A percentile compares a stretch with the other conserved stretches of the same genome.
phyloP scores from a whole-genome alignment of 306 rosid species.

The Glycine soja region DNA sequence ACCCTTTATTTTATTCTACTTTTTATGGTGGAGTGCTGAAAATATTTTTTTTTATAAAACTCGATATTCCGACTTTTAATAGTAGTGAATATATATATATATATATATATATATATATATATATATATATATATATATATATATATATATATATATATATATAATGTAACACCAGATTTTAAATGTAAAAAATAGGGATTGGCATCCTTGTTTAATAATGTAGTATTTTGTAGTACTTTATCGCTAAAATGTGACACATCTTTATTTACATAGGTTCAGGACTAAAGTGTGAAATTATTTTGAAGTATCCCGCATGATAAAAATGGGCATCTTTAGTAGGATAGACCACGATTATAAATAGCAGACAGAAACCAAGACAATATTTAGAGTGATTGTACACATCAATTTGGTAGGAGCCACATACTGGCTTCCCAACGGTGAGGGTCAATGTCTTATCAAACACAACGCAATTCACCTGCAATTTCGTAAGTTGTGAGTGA shows the following conservation, averaged over 20 bases:
- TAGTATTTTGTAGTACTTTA: not conserved
- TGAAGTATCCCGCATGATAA: not conserved
- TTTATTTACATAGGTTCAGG: not conserved
- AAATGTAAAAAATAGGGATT: no score
- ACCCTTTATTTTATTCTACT: no score
- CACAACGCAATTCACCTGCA: conserved; percentile 84
- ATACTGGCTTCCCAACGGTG: conserved; percentile 74
- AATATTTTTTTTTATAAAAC: no score
- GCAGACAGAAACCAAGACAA: not conserved
- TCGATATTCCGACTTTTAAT: no score
- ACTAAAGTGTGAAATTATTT: not conserved
- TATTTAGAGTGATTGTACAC: not conserved
- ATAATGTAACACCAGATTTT: no score
- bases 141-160: no score
- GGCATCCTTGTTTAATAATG: no score
- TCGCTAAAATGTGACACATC: not conserved
- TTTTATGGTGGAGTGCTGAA: no score
- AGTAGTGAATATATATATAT: no score
- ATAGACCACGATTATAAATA: not conserved
- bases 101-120: no score
- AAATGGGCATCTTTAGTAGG: not conserved
- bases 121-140: no score
- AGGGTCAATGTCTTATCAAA: conserved; percentile 95
- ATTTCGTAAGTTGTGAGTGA: not conserved
- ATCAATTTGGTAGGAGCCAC: not conserved